Evolutionary conservation across 2,329 filamentous ascomycete species (phyloP).

Genomic region (Emmonsiellopsis sp.): DNA sequence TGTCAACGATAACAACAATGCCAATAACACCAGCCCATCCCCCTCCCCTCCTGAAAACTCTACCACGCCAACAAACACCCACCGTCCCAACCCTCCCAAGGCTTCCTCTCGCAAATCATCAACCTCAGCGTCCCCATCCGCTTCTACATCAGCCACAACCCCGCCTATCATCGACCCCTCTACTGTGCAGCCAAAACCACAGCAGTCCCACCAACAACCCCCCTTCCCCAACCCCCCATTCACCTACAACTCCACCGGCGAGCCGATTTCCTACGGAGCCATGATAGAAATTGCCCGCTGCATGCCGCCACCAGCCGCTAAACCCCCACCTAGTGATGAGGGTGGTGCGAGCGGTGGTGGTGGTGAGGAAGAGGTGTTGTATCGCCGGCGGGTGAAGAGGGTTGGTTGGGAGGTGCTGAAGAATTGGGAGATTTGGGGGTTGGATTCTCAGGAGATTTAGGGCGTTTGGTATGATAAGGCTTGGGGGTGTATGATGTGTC

Average conservation of each 20-base stretch:
- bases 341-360: neutral
- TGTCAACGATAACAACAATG: neutral
- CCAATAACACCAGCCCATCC: neutral
- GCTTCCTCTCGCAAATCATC: neutral
- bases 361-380: slow-evolving; percentile 17
- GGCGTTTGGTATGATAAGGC: neutral
- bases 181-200: neutral
- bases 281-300: slow-evolving; percentile 4
- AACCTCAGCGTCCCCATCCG: neutral
- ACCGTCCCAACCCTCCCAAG: neutral
- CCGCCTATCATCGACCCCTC: neutral
- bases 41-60: neutral
- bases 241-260: neutral
- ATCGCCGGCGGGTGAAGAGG: slow-evolving; percentile 25
- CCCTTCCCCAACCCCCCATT: neutral
- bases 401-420: slow-evolving; percentile 33
- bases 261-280: slow-evolving; percentile 4
- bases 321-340: too few species aligned
- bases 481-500: neutral
- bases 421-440: slow-evolving; percentile 36
- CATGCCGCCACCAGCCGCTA: neutral
- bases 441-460: slow-evolving; percentile 32
- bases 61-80: neutral
- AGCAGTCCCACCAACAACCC: neutral
- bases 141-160: slow-evolving; percentile 1